A percentile compares a stretch with the other conserved stretches of the same genome.
Evolutionary conservation across 208 protist species (phyloP).

Genomic region (Zelonia costaricensis): DNA sequence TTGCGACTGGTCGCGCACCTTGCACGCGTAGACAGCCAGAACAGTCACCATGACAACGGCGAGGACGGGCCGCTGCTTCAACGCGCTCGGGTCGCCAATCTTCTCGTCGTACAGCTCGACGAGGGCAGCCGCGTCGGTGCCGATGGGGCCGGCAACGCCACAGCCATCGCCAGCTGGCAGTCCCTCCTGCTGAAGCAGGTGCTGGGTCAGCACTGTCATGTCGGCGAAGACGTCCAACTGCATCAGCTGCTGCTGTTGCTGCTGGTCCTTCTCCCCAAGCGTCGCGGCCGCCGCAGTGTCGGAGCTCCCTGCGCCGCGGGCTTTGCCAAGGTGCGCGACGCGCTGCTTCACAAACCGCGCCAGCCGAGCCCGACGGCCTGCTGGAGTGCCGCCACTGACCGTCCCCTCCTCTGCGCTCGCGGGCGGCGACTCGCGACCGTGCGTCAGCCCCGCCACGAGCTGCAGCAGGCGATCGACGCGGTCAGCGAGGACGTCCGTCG

Average conservation of each 20-base stretch:
- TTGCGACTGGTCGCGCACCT: constrained; percentile 14
- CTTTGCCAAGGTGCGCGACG: constrained; percentile 1
- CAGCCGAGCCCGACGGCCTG: constrained; percentile 14
- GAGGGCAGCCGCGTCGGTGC: neutral
- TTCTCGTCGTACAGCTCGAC: constrained; percentile 30
- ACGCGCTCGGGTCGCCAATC: constrained; percentile 6
- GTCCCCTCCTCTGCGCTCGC: neutral
- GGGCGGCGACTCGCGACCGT: neutral
- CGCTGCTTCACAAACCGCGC: constrained; percentile 16
- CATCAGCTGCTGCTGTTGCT: too few relatives aligned
- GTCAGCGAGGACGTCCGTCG: constrained; percentile 16
- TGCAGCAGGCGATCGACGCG: constrained; percentile 35
- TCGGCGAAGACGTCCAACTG: constrained; percentile 28
- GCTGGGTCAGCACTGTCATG: constrained; percentile 21
- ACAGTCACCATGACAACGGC: constrained; percentile 46
- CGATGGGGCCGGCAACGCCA: neutral
- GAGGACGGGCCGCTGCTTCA: constrained; percentile 39
- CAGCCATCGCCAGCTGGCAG: neutral
- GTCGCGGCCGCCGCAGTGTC: neutral
- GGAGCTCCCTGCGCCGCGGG: neutral
- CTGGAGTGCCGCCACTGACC: neutral
- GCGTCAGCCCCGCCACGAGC: constrained; percentile 6
- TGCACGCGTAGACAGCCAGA: constrained; percentile 38
- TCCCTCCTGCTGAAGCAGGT: constrained; percentile 21
- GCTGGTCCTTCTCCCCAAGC: neutral